These are phyloP conservation scores for Backusella australiensis DNA, from an alignment of 192 early-diverging fungal species.

Conservation along the genomic window DNA sequence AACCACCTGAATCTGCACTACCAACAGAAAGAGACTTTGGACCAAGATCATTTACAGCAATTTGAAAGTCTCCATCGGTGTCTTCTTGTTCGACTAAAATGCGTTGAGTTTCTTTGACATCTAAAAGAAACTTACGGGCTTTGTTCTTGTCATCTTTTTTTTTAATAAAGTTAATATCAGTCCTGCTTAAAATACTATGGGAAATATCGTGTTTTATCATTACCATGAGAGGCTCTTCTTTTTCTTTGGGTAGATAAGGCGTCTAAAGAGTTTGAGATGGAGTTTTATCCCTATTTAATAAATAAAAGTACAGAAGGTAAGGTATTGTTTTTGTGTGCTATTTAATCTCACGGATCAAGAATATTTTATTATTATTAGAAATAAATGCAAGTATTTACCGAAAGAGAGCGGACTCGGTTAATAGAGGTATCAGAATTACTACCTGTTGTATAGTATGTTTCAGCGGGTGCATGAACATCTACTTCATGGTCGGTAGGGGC, in stretches of 20 bases:
- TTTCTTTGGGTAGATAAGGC: neutral
- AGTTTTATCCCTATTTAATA: neutral
- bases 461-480: constrained; percentile 32
- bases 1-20: constrained; percentile 85
- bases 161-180: neutral
- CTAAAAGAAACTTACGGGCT: constrained; percentile 78
- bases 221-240: constrained; percentile 26
- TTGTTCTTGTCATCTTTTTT: constrained; percentile 39
- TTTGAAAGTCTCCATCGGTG: constrained; percentile 92
- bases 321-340: too few relatives aligned
- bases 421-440: constrained; percentile 12
- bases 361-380: too few relatives aligned
- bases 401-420: constrained; percentile 11
- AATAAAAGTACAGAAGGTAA: neutral
- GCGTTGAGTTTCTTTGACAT: constrained; percentile 80
- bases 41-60: constrained; percentile 88
- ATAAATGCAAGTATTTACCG: neutral
- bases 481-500: neutral
- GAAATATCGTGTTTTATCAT: neutral
- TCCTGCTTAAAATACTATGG: too few relatives aligned
- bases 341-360: too few relatives aligned
- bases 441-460: constrained; percentile 28
- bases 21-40: constrained; percentile 87
- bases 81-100: constrained; percentile 90
- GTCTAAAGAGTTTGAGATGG: neutral